Base-by-base conservation (phyloP, 768 basidiomycete genomes). In the Leccinellum albellum region DNA sequence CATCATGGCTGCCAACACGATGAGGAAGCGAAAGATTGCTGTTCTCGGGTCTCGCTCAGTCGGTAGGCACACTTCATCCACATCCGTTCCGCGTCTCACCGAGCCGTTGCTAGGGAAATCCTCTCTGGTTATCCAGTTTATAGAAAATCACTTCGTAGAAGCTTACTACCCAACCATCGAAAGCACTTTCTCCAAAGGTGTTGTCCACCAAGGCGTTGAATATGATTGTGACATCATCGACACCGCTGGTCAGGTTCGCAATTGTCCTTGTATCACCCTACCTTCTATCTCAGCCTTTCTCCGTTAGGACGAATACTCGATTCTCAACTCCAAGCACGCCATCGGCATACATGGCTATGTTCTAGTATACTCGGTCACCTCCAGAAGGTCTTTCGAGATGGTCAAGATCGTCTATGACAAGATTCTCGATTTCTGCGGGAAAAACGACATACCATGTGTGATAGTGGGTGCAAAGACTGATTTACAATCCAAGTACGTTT, bases 141-240 rank as follows among this genome's bases (percentile, higher is more conserved):
- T 94, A 75, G 90, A 97, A 75, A 88, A 89, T 64, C 84, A 89
- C 65, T 98, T 97, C 69, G 82, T 88, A 71, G 94, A 96, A 59
- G 80, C 87, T 8, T 98, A 98, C 78, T 94, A 93, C 76, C 96
- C 96, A 37, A 98, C 94, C 51, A 96, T 96, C 68, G 95, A 98
- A 74, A 85, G 81, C 63, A 92, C 89, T 13, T 89, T 87, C 72
- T 80, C 85, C 51, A 97, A 96, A 80, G 86, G 80, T 58, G 85
- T 98, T 67, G 82, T 81, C 56, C 88, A 90, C 77, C 91, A 91
- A 55, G 95, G 94, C 50, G 80, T 87, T 31, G 92, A 95, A 67
- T 98, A 94, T 67, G 88, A 94, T 59, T 95, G 94, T 75, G 94
- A 96, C 75, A 95, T 98, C 76, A 92, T 98, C 65, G 96, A 98